These are phyloP conservation scores for Termitomyces sp. DNA, from an alignment of 768 basidiomycete species.

Conservation along the genomic window DNA sequence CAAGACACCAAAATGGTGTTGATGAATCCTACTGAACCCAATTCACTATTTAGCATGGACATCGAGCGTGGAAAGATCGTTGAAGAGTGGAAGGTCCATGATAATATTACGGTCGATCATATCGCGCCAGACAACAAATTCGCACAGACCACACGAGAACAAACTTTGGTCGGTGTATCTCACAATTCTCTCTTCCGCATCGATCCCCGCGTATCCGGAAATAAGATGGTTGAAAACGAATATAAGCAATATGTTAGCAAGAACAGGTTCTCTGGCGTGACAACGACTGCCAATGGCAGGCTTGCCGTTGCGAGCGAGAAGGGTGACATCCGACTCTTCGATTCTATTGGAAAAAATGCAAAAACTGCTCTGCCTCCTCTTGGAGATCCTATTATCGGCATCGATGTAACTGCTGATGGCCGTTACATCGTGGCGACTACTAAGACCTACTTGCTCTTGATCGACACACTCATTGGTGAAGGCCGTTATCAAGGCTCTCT, in stretches of 20 bases:
- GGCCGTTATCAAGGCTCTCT: constrained; percentile 77
- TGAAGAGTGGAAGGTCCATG: constrained; percentile 98
- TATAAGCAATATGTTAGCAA: constrained; percentile 95
- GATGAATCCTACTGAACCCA: constrained; percentile 75
- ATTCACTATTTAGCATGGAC: constrained; percentile 87
- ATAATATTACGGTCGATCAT: constrained; percentile 78
- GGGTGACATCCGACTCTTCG: constrained; percentile 93
- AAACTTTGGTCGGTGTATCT: constrained; percentile 90
- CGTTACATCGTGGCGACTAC: constrained; percentile 96
- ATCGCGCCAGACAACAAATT: constrained; percentile 94
- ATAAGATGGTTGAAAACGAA: constrained; percentile 90
- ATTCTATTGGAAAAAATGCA: constrained; percentile 95
- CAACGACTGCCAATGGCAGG: constrained; percentile 82
- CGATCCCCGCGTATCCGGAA: constrained; percentile 90
- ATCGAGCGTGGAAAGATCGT: constrained; percentile 93
- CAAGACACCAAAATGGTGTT: constrained; percentile 95
- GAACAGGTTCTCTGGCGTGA: constrained; percentile 90
- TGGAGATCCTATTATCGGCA: constrained; percentile 91
- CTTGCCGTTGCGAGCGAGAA: constrained; percentile 94
- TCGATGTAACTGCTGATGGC: constrained; percentile 92
- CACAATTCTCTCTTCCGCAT: constrained; percentile 97
- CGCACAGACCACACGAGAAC: constrained; percentile 86
- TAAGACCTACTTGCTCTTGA: constrained; percentile 87
- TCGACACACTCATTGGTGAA: constrained; percentile 92
- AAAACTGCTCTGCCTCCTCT: constrained; percentile 96